Percentiles rank a stretch among this genome's conserved stretches.
Evolutionary conservation across 768 basidiomycete genomes (phyloP).

Genomic region (Antrodiella citrinella): DNA sequence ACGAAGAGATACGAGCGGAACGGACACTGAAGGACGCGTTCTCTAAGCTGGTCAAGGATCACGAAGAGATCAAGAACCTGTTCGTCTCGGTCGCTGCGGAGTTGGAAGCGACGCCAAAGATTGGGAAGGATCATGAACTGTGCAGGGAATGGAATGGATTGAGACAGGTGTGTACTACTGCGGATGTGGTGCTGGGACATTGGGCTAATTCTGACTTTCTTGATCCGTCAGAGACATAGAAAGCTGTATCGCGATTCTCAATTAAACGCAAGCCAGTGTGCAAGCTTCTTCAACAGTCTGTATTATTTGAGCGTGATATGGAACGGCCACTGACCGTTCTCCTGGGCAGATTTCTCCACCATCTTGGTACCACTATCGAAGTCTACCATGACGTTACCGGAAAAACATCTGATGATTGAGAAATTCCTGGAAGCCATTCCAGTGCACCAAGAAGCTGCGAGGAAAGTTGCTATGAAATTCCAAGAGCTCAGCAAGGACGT

Average conservation of each 20-base stretch:
- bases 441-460: constrained; percentile 18
- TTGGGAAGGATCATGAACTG: constrained; percentile 17
- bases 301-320: not conserved
- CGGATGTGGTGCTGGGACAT: not conserved
- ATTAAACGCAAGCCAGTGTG: constrained; percentile 20
- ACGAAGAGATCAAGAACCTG: constrained; percentile 20
- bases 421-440: constrained; percentile 22
- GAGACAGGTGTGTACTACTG: constrained; percentile 14
- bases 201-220: not conserved
- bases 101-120: constrained; percentile 19
- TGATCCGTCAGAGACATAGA: constrained; percentile 15
- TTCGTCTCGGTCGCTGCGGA: constrained; percentile 18
- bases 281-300: constrained; percentile 21
- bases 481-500: constrained; percentile 18
- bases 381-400: constrained; percentile 10
- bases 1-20: constrained; percentile 13
- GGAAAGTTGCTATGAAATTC: constrained; percentile 13
- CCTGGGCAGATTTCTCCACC: constrained; percentile 16
- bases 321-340: not conserved
- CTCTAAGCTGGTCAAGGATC: constrained; percentile 16
- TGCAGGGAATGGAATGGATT: constrained; percentile 17
- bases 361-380: constrained; percentile 19
- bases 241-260: constrained; percentile 21
- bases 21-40: constrained; percentile 17
- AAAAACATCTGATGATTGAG: constrained; percentile 22